Evolutionary conservation across 306 rosid genomes (phyloP).

Genomic region (Cicer chorassanicum): DNA sequence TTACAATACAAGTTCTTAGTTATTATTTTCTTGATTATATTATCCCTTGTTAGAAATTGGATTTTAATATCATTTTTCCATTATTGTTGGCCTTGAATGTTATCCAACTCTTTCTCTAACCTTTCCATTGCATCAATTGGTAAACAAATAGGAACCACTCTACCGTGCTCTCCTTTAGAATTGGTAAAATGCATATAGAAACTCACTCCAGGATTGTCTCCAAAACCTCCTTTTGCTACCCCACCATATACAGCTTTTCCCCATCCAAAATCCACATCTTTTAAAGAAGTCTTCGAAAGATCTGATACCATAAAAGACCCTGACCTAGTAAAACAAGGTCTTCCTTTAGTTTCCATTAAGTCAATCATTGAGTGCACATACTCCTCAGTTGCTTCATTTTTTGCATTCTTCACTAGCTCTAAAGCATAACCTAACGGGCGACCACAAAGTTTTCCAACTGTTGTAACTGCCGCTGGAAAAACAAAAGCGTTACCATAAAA

Average conservation of each 20-base stretch:
- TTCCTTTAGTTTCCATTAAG: constrained; percentile 1
- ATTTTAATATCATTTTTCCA: background rate
- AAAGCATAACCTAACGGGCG: background rate
- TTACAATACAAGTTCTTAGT: no score
- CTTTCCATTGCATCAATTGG: constrained; percentile 48
- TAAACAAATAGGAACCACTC: constrained; percentile 45
- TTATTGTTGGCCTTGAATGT: background rate
- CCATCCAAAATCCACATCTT: constrained; percentile 39
- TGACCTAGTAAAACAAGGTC: background rate
- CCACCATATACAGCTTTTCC: constrained; percentile 19
- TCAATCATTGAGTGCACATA: constrained; percentile 37
- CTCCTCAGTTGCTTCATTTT: constrained; percentile 24
- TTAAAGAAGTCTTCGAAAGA: background rate
- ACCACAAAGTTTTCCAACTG: background rate
- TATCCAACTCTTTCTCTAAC: constrained; percentile 45
- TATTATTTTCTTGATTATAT: no score
- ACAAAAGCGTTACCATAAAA: constrained; percentile 40
- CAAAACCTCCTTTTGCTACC: background rate
- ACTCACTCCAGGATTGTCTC: background rate
- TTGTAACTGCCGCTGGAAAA: constrained; percentile 26
- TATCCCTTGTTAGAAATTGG: background rate
- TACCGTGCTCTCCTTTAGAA: constrained; percentile 42
- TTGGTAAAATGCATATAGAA: constrained; percentile 26
- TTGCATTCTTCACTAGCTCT: constrained; percentile 34
- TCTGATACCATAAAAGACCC: constrained; percentile 33